Evolutionary conservation across 176 grass and related monocot species (phyloP), one percentile per base, ranked within the genome.

Genomic region (Dactylis glomerata): DNA sequence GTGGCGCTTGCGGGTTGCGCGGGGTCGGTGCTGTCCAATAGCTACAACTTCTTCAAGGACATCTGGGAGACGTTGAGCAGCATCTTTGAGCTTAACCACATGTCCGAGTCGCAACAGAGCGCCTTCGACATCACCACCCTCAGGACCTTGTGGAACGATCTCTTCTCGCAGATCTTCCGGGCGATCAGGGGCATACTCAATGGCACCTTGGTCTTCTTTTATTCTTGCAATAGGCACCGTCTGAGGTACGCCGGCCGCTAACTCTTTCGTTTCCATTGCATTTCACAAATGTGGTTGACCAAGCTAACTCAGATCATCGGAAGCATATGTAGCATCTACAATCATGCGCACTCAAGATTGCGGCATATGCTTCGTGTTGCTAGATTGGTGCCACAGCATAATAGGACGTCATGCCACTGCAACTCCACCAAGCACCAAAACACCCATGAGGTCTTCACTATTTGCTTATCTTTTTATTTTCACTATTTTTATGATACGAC

Each of bases 81-180:
- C 69, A 94, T 94, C 65, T 93, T 93, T 31, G 69, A 86, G 75
- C 78, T 94, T 23, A 90, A 91, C 69, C 79, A 90, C 80, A 86
- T 94, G 85, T 87, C 90, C 0, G 92, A 92, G 86, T 83, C 81
- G 16, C 82, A 92, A 55, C 89, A 89, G 51, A 87, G 86, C 46
- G 26, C 83, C 20, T 86, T 87, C 5, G 95, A 94, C 62, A 90
- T 88, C 26, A 92, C 92, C 31, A 80, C 85, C 14, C 85, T 92
- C 79, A 86, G 88, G 51, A 67, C 76, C 2, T 77, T 97, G 19
- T 97, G 95, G 95, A 92, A 97, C 50, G 92, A 97, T 41, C 92
- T 97, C 83, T 94, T 97, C 68, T 97, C 95, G 0, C 95, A 94
- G 90, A 91, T 97, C 67, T 97, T 97, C 42, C 79, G 95, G 52